phyloP scores from a whole-genome alignment of 2,329 filamentous ascomycete genomes.

The Cadophora malorum region DNA sequence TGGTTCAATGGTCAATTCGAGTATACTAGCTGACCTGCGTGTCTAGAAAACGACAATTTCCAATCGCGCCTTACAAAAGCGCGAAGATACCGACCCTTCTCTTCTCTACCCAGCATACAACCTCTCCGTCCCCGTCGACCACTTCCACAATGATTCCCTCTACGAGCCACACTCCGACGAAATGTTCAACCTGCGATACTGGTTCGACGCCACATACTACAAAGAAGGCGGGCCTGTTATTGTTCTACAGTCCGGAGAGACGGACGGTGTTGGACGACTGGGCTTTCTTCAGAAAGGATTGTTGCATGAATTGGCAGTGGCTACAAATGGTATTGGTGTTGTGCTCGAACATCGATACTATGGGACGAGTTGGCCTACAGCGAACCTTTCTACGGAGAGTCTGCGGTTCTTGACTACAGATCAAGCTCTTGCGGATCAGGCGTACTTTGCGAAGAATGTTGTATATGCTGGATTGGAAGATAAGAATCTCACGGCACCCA shows the following conservation, averaged over 20 bases:
- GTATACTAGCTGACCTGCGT: conserved; percentile 2
- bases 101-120: conserved; percentile 46
- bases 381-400: conserved; percentile 70
- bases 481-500: conserved; percentile 67
- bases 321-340: conserved; percentile 77
- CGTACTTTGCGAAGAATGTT: conserved; percentile 79
- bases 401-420: conserved; percentile 84
- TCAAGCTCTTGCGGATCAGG: conserved; percentile 81
- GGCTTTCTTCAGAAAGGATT: conserved; percentile 81
- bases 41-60: conserved; percentile 38
- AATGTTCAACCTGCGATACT: conserved; percentile 77
- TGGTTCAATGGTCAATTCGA: neutral
- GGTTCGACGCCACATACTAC: conserved; percentile 81
- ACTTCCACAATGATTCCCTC: conserved; percentile 79
- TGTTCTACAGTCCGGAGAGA: conserved; percentile 76
- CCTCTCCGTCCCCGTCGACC: conserved; percentile 63
- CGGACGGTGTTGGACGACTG: conserved; percentile 65
- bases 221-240: conserved; percentile 81
- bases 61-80: conserved; percentile 21
- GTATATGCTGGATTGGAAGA: conserved; percentile 74
- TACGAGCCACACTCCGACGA: conserved; percentile 79
- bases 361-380: conserved; percentile 73
- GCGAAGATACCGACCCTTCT: conserved; percentile 37
- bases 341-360: conserved; percentile 91
- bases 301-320: conserved; percentile 70